A percentile compares a stretch with the other conserved stretches of the same genome.
These are phyloP conservation scores for Phytophthora aleatoria DNA, from an alignment of 352 stramenopile species.

Conservation along the genomic window DNA sequence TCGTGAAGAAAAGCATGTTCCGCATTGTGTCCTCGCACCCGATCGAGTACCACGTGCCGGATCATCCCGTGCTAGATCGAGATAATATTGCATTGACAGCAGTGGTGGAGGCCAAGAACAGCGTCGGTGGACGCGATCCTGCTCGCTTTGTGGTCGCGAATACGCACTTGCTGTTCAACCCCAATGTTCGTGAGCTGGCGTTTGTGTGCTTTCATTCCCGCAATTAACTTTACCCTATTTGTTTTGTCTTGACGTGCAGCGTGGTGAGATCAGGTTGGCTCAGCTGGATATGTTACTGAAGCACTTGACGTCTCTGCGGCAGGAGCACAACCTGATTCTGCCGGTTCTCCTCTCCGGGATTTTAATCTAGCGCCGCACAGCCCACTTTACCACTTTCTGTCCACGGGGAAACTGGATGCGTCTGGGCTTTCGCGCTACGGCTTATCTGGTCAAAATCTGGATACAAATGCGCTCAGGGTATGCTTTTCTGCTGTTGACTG, in stretches of 20 bases:
- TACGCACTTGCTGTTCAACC: slow-evolving; percentile 78
- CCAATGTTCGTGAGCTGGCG: slow-evolving; percentile 40
- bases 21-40: slow-evolving; percentile 46
- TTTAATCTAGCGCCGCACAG: slow-evolving; percentile 75
- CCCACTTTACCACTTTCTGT: slow-evolving; percentile 67
- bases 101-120: slow-evolving; percentile 42
- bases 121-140: slow-evolving; percentile 6
- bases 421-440: slow-evolving; percentile 48
- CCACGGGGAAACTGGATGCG: slow-evolving; percentile 45
- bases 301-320: slow-evolving; percentile 35
- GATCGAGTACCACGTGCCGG: slow-evolving; percentile 53
- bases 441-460: slow-evolving; percentile 54
- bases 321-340: slow-evolving; percentile 21
- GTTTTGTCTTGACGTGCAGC: slow-evolving; percentile 27
- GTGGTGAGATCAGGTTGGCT: slow-evolving; percentile 69
- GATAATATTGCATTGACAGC: slow-evolving; percentile 64
- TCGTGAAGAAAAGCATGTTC: slow-evolving; percentile 54
- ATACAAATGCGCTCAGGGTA: slow-evolving; percentile 30
- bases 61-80: slow-evolving; percentile 52
- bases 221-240: slow-evolving; percentile 6
- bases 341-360: slow-evolving; percentile 66
- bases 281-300: slow-evolving; percentile 58
- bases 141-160: slow-evolving; percentile 62
- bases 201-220: background rate
- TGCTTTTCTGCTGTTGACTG: slow-evolving; percentile 2